Conservation (phyloP, 202 grass and related monocot genomes). For the Digitaria exilis region DNA sequence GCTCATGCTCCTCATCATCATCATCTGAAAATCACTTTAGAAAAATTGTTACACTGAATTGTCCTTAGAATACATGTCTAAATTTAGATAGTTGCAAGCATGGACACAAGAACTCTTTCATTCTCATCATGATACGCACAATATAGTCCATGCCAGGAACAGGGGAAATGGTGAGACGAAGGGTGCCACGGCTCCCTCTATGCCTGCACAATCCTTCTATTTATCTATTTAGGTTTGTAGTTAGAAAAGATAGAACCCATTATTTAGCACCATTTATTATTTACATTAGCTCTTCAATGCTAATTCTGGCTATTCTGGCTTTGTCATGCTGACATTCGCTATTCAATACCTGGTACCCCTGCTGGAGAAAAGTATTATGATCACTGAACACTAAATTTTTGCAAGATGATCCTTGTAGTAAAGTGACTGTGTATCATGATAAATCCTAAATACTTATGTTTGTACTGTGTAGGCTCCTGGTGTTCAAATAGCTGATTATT, state of each 20-base stretch:
- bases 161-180: too few relatives aligned
- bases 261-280: too few relatives aligned
- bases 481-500: neutral
- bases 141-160: neutral
- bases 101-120: conserved; percentile 4
- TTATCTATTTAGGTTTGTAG: too few relatives aligned
- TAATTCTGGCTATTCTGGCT: too few relatives aligned
- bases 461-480: neutral
- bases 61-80: neutral
- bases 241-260: too few relatives aligned
- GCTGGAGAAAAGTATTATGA: conserved; percentile 9
- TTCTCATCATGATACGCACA: neutral
- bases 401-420: neutral
- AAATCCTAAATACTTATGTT: neutral
- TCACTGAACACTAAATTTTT: neutral
- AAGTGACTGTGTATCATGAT: too few relatives aligned
- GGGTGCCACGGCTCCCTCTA: too few relatives aligned
- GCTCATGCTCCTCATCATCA: conserved; percentile 42
- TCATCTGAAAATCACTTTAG: conserved; percentile 26
- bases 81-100: neutral
- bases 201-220: too few relatives aligned
- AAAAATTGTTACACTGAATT: conserved; percentile 11
- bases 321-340: too few relatives aligned
- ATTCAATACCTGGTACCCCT: neutral
- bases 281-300: too few relatives aligned